Conservation (phyloP, 2,329 filamentous ascomycete species). For the Aspergillus persii region DNA sequence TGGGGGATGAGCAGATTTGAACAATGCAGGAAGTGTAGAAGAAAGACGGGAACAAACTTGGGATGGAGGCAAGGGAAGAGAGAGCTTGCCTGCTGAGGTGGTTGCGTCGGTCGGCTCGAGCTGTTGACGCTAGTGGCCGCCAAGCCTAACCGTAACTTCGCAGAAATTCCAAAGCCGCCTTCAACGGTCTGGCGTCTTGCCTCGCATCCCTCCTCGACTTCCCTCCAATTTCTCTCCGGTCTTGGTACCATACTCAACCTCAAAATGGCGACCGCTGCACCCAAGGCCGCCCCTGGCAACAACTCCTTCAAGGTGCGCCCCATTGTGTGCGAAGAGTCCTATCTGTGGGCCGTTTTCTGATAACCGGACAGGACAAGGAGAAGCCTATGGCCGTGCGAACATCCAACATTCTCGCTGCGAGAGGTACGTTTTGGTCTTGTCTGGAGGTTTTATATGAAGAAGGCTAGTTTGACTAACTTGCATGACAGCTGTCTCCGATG, state of each 20-base stretch:
- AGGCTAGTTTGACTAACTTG: slow-evolving; percentile 25
- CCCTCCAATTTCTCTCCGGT: slow-evolving; percentile 19
- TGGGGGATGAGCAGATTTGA: not conserved
- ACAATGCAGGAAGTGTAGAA: not conserved
- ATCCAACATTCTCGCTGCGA: slow-evolving; percentile 93
- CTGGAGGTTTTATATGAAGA: slow-evolving; percentile 17
- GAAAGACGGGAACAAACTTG: slow-evolving; percentile 7
- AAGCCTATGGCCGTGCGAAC: slow-evolving; percentile 97
- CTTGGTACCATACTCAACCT: slow-evolving; percentile 25
- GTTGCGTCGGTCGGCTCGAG: slow-evolving; percentile 28
- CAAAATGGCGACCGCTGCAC: slow-evolving; percentile 52
- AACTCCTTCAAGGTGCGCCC: slow-evolving; percentile 62
- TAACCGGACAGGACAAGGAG: slow-evolving; percentile 69
- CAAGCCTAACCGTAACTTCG: slow-evolving; percentile 34
- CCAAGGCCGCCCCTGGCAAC: slow-evolving; percentile 55
- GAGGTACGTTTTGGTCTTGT: slow-evolving; percentile 59
- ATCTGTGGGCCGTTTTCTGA: slow-evolving; percentile 40
- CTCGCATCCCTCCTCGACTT: slow-evolving; percentile 15
- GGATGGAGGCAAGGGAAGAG: slow-evolving; percentile 20
- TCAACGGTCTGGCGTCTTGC: slow-evolving; percentile 17
- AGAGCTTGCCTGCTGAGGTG: slow-evolving; percentile 17
- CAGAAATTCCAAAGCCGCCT: slow-evolving; percentile 37
- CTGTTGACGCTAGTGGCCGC: slow-evolving; percentile 39
- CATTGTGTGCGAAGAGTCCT: slow-evolving; percentile 19
- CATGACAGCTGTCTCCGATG: slow-evolving; percentile 82